These are phyloP conservation scores for Fusarium pseudocircinatum DNA, from an alignment of 2,329 filamentous ascomycete genomes.

Conservation along the genomic window DNA sequence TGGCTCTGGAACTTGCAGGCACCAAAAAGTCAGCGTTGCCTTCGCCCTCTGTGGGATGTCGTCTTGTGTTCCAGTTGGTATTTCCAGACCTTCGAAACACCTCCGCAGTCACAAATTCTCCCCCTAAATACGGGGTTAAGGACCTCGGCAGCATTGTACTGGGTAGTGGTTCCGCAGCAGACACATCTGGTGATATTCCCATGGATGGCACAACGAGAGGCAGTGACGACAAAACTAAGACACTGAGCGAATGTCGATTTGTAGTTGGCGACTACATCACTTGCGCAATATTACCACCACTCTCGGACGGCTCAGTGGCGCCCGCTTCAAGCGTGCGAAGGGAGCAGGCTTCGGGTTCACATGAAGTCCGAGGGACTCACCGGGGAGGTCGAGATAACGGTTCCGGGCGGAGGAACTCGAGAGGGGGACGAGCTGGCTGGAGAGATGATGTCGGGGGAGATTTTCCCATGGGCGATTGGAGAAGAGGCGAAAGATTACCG, in stretches of 20 bases:
- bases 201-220: slow-evolving; percentile 45
- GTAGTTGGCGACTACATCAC: slow-evolving; percentile 90
- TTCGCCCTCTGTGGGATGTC: slow-evolving; percentile 78
- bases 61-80: slow-evolving; percentile 87
- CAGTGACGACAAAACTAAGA: slow-evolving; percentile 74
- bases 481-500: slow-evolving; percentile 70
- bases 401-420: slow-evolving; percentile 49
- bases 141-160: slow-evolving; percentile 87
- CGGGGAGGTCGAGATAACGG: slow-evolving; percentile 44
- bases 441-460: slow-evolving; percentile 51
- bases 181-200: slow-evolving; percentile 52
- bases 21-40: slow-evolving; percentile 75
- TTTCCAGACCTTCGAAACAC: slow-evolving; percentile 74
- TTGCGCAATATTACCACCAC: slow-evolving; percentile 81
- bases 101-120: slow-evolving; percentile 38
- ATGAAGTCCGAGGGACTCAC: slow-evolving; percentile 38
- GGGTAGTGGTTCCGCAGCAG: slow-evolving; percentile 63
- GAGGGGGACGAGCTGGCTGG: slow-evolving; percentile 50
- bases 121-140: slow-evolving; percentile 74
- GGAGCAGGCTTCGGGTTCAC: slow-evolving; percentile 33
- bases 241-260: slow-evolving; percentile 79
- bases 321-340: slow-evolving; percentile 59
- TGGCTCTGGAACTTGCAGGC: slow-evolving; percentile 78
- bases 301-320: slow-evolving; percentile 77
- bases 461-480: slow-evolving; percentile 69